Evolutionary conservation across 2,329 filamentous ascomycete species (phyloP), one percentile per base, ranked within the genome.

Genomic region (Claviceps sp.): DNA sequence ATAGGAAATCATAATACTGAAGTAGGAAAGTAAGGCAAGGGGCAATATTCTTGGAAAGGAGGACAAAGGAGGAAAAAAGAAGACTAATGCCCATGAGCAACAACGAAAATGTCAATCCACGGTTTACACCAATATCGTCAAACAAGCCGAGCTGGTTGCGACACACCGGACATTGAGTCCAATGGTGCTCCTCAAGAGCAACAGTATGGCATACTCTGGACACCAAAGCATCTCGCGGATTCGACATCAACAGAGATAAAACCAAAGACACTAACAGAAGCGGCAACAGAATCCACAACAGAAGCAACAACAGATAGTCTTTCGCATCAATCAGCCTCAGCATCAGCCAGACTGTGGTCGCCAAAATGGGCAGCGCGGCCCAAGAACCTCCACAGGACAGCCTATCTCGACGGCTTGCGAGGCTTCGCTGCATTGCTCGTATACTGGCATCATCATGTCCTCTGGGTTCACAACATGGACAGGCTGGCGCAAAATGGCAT

Each of bases 381-480:
- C 57, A 1, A 59, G 60, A 5, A 63, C 59, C 14, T 63, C 14
- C 67, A 75, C 6, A 67, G 69, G 18, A 82, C 79, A 5, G 77
- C 79, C n/a, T 82, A 78, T 57, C 55, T 67, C 4, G 82, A 86
- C 57, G 82, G 82, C 14, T 67, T 86, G 14, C 70, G 83, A 60
- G 82, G 83, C 3, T 83, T 85, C 55, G 81, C 82, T 4, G 80
- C 82, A 2, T 71, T 86, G 34, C 62, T 85, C 30, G 82, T 86
- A 14, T 85, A 84, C 62, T 70, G 75, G 57, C 77, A 82, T 50
- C 79, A 84, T 62, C 73, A 83, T 61, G 65, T 76, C 57, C 62
- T 79, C 5, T 82, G 78, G 78, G 72, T 71, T 45, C 81, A 80
- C 62, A 67, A 67, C 41, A 34, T 41, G 20, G 50, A 51, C 44